Evolutionary conservation across 2,329 filamentous ascomycete species (phyloP), one percentile per base, ranked within the genome.

Genomic region (Magnaporthiopsis rhizophila): DNA sequence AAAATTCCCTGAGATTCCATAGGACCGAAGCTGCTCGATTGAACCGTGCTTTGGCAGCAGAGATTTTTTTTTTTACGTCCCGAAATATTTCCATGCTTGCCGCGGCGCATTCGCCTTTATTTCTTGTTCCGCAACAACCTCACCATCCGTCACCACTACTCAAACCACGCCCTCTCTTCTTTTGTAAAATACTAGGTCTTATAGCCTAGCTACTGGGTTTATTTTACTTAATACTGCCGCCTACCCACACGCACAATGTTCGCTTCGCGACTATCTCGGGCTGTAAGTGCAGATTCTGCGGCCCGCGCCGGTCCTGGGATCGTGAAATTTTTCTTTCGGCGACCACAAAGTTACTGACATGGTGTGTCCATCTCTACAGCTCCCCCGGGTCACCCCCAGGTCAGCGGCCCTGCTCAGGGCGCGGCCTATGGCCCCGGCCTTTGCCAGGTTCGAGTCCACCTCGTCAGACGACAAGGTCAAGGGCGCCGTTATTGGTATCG

Each of bases 401-500:
- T 83, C 87, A 74, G 83, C 87, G 72, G 81, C 85, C 66, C 80
- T 86, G 74, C 79, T 87, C 76, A 88, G 88, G 28, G 56, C 65
- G 80, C 85, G 89, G 72, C 87, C 91, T 69, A 78, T 91, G 72
- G 83, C 83, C 69, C 86, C 90, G 69, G 86, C 86, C 73, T 91
- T 94, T 76, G 86, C 89, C 74, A 85, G 90, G 73, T 92, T 90
- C 81, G 89, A 90, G 78, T 89, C 88, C 57, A 89, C 90, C 36
- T 65, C 65, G 34, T 65, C 67, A 71, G 88, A 90, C 70, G 86
- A 85, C 73, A 97, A 97, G 87, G 91, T 98, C 67, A 91, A 94
- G 82, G 95, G 95, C 75, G 82, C 91, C 74, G 94, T 98, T 78
- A 97, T 98, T 75, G 95, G 95, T 89, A 97, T 98, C 77, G 94